phyloP scores from a whole-genome alignment of 164 flowering plant genomes.

The Paratinospora sagittata region DNA sequence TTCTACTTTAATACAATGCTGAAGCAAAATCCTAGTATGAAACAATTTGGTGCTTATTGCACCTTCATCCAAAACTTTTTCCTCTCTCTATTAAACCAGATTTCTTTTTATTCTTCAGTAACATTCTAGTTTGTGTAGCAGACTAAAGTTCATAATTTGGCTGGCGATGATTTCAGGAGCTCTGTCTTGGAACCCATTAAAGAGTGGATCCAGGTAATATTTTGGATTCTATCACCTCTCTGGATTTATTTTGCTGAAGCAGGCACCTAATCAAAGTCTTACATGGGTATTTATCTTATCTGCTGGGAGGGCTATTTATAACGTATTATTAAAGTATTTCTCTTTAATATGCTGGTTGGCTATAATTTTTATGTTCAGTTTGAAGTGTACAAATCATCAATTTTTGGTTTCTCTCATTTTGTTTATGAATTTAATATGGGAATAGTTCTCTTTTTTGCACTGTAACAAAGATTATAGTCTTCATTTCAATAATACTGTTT shows the following conservation, averaged over 20 bases:
- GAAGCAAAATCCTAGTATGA: neutral
- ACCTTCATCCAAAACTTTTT: neutral
- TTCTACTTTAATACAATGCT: neutral
- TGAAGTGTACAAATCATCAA: no score
- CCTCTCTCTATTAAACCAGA: neutral
- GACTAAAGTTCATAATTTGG: constrained; percentile 82
- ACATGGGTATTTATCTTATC: neutral
- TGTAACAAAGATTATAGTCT: no score
- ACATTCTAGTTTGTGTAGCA: constrained; percentile 27
- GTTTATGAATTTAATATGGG: no score
- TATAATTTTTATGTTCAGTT: neutral
- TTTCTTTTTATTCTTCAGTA: neutral
- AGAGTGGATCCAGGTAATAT: constrained; percentile 78
- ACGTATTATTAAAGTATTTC: no score
- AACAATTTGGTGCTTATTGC: neutral
- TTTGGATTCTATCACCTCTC: neutral
- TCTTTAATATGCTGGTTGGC: no score
- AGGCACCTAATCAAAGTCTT: neutral
- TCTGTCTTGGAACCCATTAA: constrained; percentile 78
- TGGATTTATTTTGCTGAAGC: neutral
- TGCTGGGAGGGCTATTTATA: neutral
- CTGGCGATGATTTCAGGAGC: constrained; percentile 84
- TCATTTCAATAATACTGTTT: no score
- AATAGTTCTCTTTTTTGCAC: no score
- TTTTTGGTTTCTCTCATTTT: no score